Evolutionary conservation across 2,329 filamentous ascomycete genomes (phyloP), one percentile per base, ranked within the genome.

Genomic region (Cordyceps javanica): DNA sequence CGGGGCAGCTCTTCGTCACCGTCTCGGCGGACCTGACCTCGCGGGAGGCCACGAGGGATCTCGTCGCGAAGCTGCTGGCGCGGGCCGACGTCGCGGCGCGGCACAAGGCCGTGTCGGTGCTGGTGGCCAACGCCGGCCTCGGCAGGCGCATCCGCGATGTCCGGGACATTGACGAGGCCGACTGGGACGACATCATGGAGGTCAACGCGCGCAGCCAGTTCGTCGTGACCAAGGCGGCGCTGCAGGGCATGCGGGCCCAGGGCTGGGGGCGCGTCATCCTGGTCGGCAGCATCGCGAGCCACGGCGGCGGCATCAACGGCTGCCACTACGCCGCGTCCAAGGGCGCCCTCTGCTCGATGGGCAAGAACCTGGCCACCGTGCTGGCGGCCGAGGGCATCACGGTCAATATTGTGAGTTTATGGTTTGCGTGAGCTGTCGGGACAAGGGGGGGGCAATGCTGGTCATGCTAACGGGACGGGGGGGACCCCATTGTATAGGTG

Each of bases 121-220:
- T 89, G 3, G 69, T 89, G 26, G 82, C 80, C 10, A 89, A 89
- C 64, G 86, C 86, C 1, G 86, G 85, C 0, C 79, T 86, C 62
- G 85, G 85, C 41, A 84, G 83, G 65, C 76, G 83, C n/a, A 80
- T 85, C 58, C 71, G 72, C 3, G 68, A 73, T 49, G 75, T 83
- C 49, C 73, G 77, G 65, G 83, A 87, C 59, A 86, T 88, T 60
- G 74, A 77, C 7, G 67, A 87, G 25, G 82, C 83, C 54, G 83
- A 88, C 66, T 88, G 85, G 65, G 84, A 88, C 65, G 73, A 81
- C 64, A 87, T 81, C 5, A 71, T 87, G 48, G 79, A 76, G 58
- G 76, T 87, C 58, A 88, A 88, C 86, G 42, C 75, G 82, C 36
- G 81, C 85, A 6, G 79, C 82, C 0, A 60, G 53, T 88, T 88